phyloP scores from a whole-genome alignment of 2,329 filamentous ascomycete species.

The Penicillium digitatum region DNA sequence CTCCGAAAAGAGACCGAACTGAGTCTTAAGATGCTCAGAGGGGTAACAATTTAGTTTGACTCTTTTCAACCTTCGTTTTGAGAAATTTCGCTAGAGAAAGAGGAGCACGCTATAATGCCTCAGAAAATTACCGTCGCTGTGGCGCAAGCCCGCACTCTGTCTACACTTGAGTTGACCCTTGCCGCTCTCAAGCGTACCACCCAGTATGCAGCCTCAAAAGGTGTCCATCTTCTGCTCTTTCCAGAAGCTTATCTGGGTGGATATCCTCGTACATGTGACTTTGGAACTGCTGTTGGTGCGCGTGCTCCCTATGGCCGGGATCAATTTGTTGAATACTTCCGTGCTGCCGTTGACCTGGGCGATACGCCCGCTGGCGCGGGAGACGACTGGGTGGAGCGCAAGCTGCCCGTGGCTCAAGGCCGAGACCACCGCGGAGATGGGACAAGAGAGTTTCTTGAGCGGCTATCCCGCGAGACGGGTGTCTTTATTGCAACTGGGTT shows the following conservation, averaged over 20 bases:
- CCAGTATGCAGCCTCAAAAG: slow-evolving; percentile 56
- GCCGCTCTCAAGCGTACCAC: slow-evolving; percentile 61
- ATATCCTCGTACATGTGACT: slow-evolving; percentile 76
- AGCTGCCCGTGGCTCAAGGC: slow-evolving; percentile 52
- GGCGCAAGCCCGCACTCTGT: slow-evolving; percentile 46
- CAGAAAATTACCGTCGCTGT: slow-evolving; percentile 42
- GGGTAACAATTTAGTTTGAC: neutral
- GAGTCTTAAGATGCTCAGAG: neutral
- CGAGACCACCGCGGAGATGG: slow-evolving; percentile 63
- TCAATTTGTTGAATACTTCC: slow-evolving; percentile 78
- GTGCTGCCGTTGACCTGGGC: slow-evolving; percentile 73
- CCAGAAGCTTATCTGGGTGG: slow-evolving; percentile 91
- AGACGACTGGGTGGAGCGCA: slow-evolving; percentile 64
- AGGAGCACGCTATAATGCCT: slow-evolving; percentile 1
- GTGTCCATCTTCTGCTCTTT: slow-evolving; percentile 71
- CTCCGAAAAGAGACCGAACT: neutral
- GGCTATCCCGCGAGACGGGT: slow-evolving; percentile 69
- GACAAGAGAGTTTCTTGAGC: slow-evolving; percentile 74
- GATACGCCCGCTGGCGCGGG: slow-evolving; percentile 70
- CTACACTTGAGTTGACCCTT: slow-evolving; percentile 56
- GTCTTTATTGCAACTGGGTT: slow-evolving; percentile 78
- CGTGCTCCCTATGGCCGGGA: slow-evolving; percentile 68
- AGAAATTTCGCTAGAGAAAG: neutral
- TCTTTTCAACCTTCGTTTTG: neutral
- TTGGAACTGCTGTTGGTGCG: slow-evolving; percentile 70